Conservation (phyloP, 306 rosid species). For the Prunus davidiana region DNA sequence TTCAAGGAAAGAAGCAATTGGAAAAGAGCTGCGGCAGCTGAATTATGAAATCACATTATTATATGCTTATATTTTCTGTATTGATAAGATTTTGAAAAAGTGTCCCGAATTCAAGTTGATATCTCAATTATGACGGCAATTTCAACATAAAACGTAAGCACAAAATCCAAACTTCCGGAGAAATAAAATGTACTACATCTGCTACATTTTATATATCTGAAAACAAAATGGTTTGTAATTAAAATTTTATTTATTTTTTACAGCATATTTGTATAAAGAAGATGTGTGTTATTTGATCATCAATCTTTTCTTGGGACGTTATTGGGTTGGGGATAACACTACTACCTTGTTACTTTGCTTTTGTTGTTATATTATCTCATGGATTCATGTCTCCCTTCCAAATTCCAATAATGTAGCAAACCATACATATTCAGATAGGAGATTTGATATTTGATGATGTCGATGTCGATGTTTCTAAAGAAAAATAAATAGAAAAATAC, state of each 20-base stretch:
- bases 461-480: conserved; percentile 7
- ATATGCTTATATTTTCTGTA: not conserved
- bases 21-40: not conserved
- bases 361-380: not conserved
- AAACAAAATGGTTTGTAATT: too few species aligned
- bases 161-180: fast-evolving
- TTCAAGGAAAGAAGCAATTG: not conserved
- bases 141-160: too few species aligned
- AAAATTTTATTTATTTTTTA: too few species aligned
- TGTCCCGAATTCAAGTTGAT: too few species aligned
- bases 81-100: too few species aligned
- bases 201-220: too few species aligned
- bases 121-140: too few species aligned
- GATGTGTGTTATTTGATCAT: not conserved
- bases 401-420: conserved; percentile 5
- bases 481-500: not conserved
- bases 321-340: not conserved
- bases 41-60: not conserved
- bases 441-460: not conserved
- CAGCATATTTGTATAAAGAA: not conserved
- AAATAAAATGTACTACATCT: too few species aligned
- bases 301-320: not conserved
- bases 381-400: not conserved
- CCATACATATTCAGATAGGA: not conserved
- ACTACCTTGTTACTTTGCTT: conserved; percentile 1